These are phyloP conservation scores for Herpetomonas samuelpessoai DNA, from an alignment of 208 protist genomes.

Conservation along the genomic window DNA sequence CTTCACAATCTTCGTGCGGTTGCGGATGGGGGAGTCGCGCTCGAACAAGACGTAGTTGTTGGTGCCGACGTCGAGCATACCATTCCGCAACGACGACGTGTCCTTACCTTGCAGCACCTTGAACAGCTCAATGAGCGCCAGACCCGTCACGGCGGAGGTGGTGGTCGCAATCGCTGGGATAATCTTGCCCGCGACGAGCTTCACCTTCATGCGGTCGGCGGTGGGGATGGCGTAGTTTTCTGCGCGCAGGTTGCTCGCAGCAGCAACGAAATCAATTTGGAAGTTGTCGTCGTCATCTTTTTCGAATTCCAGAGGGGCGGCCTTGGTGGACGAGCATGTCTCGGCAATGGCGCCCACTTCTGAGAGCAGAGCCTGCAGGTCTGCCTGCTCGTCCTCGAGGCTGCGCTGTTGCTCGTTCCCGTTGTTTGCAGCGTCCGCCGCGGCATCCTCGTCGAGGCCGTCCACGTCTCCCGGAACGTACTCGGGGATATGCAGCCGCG, in stretches of 20 bases:
- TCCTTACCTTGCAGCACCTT: slow-evolving; percentile 94
- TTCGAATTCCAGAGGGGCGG: slow-evolving; percentile 89
- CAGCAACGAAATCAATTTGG: slow-evolving; percentile 96
- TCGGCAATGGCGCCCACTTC: slow-evolving; percentile 36
- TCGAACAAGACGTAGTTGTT: slow-evolving; percentile 91
- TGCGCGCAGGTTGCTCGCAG: slow-evolving; percentile 92
- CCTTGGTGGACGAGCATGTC: slow-evolving; percentile 42
- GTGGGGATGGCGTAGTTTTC: slow-evolving; percentile 92
- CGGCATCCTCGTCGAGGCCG: slow-evolving; percentile 77
- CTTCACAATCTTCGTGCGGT: slow-evolving; percentile 61
- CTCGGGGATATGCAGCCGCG: slow-evolving; percentile 21
- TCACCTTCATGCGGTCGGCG: slow-evolving; percentile 87
- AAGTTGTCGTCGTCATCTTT: slow-evolving; percentile 96
- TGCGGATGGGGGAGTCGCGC: slow-evolving; percentile 68
- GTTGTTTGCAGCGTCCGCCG: slow-evolving; percentile 23
- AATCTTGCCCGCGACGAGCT: slow-evolving; percentile 98
- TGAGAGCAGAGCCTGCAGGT: slow-evolving; percentile 42
- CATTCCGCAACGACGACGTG: slow-evolving; percentile 71
- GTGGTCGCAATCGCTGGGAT: slow-evolving; percentile 99
- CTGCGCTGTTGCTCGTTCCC: slow-evolving; percentile 10
- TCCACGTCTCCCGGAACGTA: slow-evolving; percentile 60
- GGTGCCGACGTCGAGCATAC: slow-evolving; percentile 86
- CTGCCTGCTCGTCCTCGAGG: slow-evolving; percentile 43
- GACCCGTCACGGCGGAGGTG: slow-evolving; percentile 98
- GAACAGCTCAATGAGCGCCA: slow-evolving; percentile 97